A percentile compares a stretch with the other conserved stretches of the same genome.
These are phyloP conservation scores for Lagenidium giganteum DNA, from an alignment of 352 stramenopile species.

Conservation along the genomic window DNA sequence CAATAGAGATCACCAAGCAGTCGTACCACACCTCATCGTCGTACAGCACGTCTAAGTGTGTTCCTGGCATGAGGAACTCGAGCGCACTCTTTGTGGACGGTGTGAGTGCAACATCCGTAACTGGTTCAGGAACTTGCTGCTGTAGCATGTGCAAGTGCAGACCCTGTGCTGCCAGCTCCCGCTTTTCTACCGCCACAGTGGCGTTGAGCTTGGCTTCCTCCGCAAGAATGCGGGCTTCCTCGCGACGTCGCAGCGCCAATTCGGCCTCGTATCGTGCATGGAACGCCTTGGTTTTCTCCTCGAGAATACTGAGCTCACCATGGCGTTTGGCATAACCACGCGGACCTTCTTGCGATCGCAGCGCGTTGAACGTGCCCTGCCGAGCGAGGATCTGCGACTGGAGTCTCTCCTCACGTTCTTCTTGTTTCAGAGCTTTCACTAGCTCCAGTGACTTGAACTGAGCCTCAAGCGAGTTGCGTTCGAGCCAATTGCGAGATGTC, in stretches of 20 bases:
- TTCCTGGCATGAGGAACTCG: conserved; percentile 57
- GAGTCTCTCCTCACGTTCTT: conserved; percentile 60
- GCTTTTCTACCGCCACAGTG: conserved; percentile 34
- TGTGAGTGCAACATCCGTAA: conserved; percentile 45
- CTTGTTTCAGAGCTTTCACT: conserved; percentile 60
- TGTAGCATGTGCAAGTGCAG: conserved; percentile 43
- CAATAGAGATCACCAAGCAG: conserved; percentile 44
- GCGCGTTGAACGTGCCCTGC: conserved; percentile 56
- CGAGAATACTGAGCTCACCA: conserved; percentile 44
- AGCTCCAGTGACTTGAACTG: conserved; percentile 70
- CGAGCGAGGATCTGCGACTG: conserved; percentile 55
- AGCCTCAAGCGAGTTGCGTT: conserved; percentile 61
- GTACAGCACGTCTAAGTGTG: conserved; percentile 56
- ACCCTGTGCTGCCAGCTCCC: conserved; percentile 33
- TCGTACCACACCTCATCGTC: conserved; percentile 75
- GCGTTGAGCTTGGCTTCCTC: conserved; percentile 42
- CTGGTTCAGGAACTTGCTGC: conserved; percentile 53
- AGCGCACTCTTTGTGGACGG: conserved; percentile 47
- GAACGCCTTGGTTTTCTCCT: conserved; percentile 51
- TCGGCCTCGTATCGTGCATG: conserved; percentile 40
- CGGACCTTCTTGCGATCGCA: conserved; percentile 64
- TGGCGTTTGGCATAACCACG: conserved; percentile 69
- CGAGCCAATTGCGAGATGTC: conserved; percentile 45
- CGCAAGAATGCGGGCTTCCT: conserved; percentile 42
- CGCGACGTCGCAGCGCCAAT: conserved; percentile 25